These are phyloP conservation scores for Avena eriantha DNA, from an alignment of 176 grass and related monocot species.

Conservation along the genomic window DNA sequence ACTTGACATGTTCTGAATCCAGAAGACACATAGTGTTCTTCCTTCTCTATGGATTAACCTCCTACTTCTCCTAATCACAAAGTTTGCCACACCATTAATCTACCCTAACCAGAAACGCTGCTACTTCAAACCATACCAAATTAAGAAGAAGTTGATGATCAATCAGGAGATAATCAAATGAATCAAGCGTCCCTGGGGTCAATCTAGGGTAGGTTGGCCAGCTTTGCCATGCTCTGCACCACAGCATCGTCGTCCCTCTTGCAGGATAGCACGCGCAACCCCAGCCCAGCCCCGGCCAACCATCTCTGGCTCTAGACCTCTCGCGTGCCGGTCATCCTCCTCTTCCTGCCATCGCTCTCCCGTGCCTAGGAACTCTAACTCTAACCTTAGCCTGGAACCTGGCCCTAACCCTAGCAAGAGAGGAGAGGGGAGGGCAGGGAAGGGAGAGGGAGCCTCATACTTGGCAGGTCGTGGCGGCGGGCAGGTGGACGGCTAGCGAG, in stretches of 20 bases:
- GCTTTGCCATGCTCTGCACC: not conserved
- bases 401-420: too few species aligned
- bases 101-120: too few species aligned
- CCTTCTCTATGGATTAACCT: not conserved
- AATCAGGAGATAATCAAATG: not conserved
- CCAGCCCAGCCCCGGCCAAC: constrained; percentile 37
- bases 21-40: not conserved
- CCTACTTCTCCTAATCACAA: not conserved
- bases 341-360: not conserved
- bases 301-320: constrained; percentile 18
- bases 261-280: constrained; percentile 53
- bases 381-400: too few species aligned
- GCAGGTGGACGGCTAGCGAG: too few species aligned
- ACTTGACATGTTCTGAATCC: not conserved
- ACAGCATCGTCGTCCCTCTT: constrained; percentile 40
- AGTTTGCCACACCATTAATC: not conserved
- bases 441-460: too few species aligned
- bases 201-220: constrained; percentile 37
- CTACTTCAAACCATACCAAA: not conserved
- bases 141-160: too few species aligned
- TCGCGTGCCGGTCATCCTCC: not conserved
- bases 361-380: too few species aligned
- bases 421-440: too few species aligned
- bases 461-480: too few species aligned
- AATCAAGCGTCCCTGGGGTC: constrained; percentile 42